Conservation (phyloP, 2,329 filamentous ascomycete genomes). For the Chrysoporthe puriensis region DNA sequence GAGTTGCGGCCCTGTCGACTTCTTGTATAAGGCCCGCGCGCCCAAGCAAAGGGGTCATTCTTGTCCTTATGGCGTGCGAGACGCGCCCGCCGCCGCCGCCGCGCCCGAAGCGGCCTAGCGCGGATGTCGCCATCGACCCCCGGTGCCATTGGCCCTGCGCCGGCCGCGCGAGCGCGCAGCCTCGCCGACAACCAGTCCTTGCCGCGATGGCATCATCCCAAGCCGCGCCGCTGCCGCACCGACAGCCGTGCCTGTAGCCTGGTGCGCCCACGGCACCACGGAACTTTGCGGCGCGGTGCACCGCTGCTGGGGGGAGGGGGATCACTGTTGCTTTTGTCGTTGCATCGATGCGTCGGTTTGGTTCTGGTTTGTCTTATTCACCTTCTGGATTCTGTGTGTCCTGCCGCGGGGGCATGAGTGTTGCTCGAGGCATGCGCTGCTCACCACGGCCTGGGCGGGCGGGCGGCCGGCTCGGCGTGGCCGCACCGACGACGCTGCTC, state of each 20-base stretch:
- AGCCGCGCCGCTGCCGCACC: conserved; percentile 27
- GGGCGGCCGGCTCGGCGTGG: too few species aligned
- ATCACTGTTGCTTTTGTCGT: too few species aligned
- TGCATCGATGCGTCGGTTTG: too few species aligned
- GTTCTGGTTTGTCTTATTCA: too few species aligned
- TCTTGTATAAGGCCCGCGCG: conserved; percentile 1
- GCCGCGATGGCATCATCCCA: conserved; percentile 26
- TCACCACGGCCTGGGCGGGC: too few species aligned
- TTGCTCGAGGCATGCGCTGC: too few species aligned
- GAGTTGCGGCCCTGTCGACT: neutral
- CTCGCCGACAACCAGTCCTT: conserved; percentile 22
- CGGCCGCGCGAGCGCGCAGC: conserved; percentile 12
- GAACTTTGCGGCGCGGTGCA: neutral
- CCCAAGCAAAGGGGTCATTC: conserved; percentile 29
- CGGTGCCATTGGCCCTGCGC: conserved; percentile 21
- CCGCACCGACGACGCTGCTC: too few species aligned
- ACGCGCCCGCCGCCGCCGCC: conserved; percentile 21
- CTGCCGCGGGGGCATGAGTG: too few species aligned
- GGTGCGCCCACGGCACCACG: conserved; percentile 9
- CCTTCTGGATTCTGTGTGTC: too few species aligned
- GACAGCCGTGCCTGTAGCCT: conserved; percentile 19
- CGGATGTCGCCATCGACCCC: conserved; percentile 23
- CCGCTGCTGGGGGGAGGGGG: neutral
- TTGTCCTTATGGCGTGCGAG: conserved; percentile 32
- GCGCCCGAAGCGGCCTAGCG: conserved; percentile 22